A percentile compares a stretch with the other conserved stretches of the same genome.
Evolutionary conservation across 1,139 yeast species (phyloP).

Genomic region (Lodderomyces oxycetoniae): DNA sequence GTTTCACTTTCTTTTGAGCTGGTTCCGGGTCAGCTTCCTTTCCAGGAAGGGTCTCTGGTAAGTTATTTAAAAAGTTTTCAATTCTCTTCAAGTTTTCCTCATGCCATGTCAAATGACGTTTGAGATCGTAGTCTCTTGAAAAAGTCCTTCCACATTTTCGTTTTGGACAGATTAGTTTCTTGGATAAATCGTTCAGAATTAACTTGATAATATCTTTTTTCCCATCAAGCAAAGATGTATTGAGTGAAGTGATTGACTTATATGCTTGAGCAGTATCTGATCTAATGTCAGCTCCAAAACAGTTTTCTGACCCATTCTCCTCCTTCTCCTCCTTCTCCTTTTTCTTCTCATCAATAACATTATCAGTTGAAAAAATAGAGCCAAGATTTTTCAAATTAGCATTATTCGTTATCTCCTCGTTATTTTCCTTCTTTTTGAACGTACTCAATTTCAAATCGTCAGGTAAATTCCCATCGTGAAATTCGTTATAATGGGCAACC

Average conservation of each 20-base stretch:
- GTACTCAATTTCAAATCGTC: conserved; percentile 19
- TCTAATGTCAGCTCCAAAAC: conserved; percentile 10
- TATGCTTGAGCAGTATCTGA: conserved; percentile 20
- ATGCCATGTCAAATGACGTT: conserved; percentile 56
- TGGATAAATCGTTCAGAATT: conserved; percentile 32
- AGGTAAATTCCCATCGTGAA: conserved; percentile 41
- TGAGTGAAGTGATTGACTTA: conserved; percentile 26
- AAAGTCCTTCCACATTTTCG: conserved; percentile 45
- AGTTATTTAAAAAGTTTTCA: conserved; percentile 27
- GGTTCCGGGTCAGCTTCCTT: background rate
- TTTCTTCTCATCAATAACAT: conserved; percentile 2
- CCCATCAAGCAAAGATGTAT: conserved; percentile 9
- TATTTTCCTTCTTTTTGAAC: conserved; percentile 21
- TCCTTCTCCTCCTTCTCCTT: conserved; percentile 4
- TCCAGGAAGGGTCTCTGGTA: conserved; percentile 14
- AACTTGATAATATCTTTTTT: conserved; percentile 27
- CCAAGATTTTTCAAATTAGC: conserved; percentile 4
- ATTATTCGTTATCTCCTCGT: conserved; percentile 12
- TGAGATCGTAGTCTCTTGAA: conserved; percentile 43
- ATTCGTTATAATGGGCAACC: conserved; percentile 39
- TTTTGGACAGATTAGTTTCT: conserved; percentile 42
- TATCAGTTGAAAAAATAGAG: background rate
- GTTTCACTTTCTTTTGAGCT: conserved; percentile 3
- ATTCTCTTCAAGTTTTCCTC: conserved; percentile 31
- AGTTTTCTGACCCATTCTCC: conserved; percentile 10